Evolutionary conservation across 495 filamentous ascomycete genomes (phyloP).

Genomic region (Parathielavia hyrcaniae): DNA sequence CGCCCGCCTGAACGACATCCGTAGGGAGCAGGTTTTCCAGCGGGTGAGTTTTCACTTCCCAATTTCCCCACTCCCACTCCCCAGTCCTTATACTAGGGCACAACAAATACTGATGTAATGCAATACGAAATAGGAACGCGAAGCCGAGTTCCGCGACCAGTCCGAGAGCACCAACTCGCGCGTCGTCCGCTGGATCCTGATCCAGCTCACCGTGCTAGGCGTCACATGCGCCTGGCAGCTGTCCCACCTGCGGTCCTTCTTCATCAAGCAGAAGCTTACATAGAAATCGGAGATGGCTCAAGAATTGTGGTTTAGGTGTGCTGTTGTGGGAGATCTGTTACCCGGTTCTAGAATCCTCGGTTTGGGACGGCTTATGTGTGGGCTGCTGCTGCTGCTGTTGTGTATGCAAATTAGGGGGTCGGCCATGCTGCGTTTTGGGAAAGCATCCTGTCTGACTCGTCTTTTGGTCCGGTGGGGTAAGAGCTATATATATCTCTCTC

Average conservation of each 20-base stretch:
- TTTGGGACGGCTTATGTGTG: too few species aligned
- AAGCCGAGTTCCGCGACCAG: constrained; percentile 96
- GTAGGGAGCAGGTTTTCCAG: constrained; percentile 93
- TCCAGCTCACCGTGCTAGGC: constrained; percentile 83
- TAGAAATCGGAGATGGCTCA: constrained; percentile 27
- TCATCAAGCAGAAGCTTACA: constrained; percentile 99
- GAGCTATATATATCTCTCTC: neutral
- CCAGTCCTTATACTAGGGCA: neutral
- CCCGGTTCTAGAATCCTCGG: neutral
- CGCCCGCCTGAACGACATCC: constrained; percentile 77
- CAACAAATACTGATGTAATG: neutral
- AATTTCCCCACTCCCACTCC: neutral
- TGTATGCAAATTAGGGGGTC: neutral
- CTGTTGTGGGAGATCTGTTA: neutral
- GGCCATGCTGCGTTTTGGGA: neutral
- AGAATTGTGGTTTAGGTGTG: neutral
- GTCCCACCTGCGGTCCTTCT: constrained; percentile 89
- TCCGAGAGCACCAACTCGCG: constrained; percentile 88
- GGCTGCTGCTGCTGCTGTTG: neutral
- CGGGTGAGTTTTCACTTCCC: constrained; percentile 53
- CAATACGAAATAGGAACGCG: constrained; percentile 64
- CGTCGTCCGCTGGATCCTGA: constrained; percentile 88
- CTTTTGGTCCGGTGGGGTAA: neutral
- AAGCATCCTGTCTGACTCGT: neutral
- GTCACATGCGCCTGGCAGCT: constrained; percentile 96